Evolutionary conservation across 1,139 yeast species (phyloP).

Genomic region (Geotrichum klebahnii): DNA sequence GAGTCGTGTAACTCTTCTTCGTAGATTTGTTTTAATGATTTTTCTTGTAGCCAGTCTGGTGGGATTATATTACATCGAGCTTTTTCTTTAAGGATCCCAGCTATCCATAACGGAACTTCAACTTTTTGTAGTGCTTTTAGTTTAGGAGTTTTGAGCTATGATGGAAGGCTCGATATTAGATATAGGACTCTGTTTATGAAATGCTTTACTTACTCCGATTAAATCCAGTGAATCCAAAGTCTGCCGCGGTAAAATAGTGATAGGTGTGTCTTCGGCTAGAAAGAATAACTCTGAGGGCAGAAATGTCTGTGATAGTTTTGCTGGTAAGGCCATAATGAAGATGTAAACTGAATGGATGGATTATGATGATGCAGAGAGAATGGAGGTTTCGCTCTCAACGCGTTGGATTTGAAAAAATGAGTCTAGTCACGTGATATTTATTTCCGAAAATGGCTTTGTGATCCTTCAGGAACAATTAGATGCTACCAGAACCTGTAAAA

Average conservation of each 20-base stretch:
- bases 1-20: slow-evolving; percentile 63
- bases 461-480: too few relatives aligned
- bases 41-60: slow-evolving; percentile 77
- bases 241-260: slow-evolving; percentile 73
- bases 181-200: slow-evolving; percentile 4
- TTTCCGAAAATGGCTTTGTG: too few relatives aligned
- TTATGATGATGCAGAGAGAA: neutral
- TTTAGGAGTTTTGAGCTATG: slow-evolving; percentile 43
- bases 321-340: slow-evolving; percentile 78
- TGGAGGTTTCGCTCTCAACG: neutral
- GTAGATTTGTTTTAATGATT: slow-evolving; percentile 53
- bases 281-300: slow-evolving; percentile 77
- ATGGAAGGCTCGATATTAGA: neutral
- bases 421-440: too few relatives aligned
- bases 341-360: neutral
- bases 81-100: slow-evolving; percentile 75
- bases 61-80: slow-evolving; percentile 80
- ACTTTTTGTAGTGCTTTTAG: slow-evolving; percentile 67
- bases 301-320: slow-evolving; percentile 52
- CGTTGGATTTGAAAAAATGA: too few relatives aligned
- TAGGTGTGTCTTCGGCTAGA: slow-evolving; percentile 72
- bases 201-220: slow-evolving; percentile 49
- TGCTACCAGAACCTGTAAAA: too few relatives aligned
- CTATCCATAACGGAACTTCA: slow-evolving; percentile 83
- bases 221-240: slow-evolving; percentile 59